Evolutionary conservation across 768 basidiomycete species (phyloP).

Genomic region (Lentinula aciculospora): DNA sequence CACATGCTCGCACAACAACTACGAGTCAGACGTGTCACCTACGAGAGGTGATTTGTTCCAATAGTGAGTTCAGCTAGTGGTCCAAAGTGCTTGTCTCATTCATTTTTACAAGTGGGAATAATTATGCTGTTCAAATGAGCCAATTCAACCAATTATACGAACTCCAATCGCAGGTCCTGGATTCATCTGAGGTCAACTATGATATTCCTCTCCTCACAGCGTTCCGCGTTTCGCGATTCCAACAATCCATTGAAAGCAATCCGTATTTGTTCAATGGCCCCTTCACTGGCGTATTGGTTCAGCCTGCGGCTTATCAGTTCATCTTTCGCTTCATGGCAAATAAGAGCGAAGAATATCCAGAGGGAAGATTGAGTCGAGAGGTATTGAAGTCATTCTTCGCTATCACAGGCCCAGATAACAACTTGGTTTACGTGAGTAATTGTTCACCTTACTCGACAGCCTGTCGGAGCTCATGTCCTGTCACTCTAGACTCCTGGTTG

Average conservation of each 20-base stretch:
- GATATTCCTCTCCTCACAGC: neutral
- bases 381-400: conserved; percentile 5
- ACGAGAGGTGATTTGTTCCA: neutral
- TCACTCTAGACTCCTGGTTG: neutral
- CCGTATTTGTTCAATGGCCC: conserved; percentile 1
- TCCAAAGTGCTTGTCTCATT: neutral
- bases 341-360: conserved; percentile 1
- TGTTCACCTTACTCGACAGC: neutral
- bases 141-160: neutral
- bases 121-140: neutral
- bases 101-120: neutral
- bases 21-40: neutral
- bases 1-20: conserved; percentile 12
- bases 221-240: neutral
- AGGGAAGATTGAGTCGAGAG: neutral
- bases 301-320: conserved; percentile 1
- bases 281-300: neutral
- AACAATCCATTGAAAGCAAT: conserved; percentile 2
- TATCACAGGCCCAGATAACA: neutral
- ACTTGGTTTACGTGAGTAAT: neutral
- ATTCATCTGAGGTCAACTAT: neutral
- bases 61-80: neutral
- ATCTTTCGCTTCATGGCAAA: conserved; percentile 5
- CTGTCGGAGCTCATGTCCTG: neutral
- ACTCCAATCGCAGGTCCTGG: neutral